phyloP scores from a whole-genome alignment of 2,329 filamentous ascomycete species.

The Gaeumannomyces tritici region DNA sequence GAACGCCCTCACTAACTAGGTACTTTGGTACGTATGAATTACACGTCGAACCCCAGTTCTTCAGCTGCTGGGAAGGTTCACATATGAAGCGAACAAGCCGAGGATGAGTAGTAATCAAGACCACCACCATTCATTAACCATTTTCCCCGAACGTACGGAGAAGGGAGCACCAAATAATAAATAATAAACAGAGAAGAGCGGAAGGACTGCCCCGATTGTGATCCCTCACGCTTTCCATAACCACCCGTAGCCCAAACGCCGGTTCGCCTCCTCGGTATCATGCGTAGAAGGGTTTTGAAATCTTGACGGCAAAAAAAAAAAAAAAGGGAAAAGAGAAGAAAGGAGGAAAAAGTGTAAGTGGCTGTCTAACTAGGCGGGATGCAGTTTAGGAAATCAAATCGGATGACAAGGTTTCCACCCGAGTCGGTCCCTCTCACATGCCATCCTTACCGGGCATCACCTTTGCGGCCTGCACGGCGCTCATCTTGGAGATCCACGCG shows the following conservation, averaged over 20 bases:
- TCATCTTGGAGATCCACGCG: slow-evolving; percentile 95
- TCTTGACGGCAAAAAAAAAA: background rate
- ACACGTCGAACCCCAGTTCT: background rate
- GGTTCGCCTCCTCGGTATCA: background rate
- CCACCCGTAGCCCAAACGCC: background rate
- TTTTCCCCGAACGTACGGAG: background rate
- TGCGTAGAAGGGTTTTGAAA: background rate
- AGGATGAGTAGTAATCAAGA: background rate
- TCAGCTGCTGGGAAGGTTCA: background rate
- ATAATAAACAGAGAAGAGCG: background rate
- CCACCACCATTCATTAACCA: background rate
- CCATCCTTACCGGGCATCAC: slow-evolving; percentile 56
- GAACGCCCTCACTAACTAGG: too few relatives aligned
- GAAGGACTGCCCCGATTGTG: background rate
- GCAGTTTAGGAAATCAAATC: background rate
- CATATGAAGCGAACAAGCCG: background rate
- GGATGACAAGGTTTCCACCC: background rate
- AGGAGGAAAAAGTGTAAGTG: background rate
- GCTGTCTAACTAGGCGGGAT: too few relatives aligned
- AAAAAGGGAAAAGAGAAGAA: background rate
- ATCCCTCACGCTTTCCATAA: background rate
- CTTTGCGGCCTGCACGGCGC: slow-evolving; percentile 89
- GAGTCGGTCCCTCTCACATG: slow-evolving; percentile 19
- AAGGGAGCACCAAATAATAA: background rate
- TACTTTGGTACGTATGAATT: background rate